Base-by-base conservation (phyloP, 2,329 filamentous ascomycete species). In the Paecilomyces variotii region DNA sequence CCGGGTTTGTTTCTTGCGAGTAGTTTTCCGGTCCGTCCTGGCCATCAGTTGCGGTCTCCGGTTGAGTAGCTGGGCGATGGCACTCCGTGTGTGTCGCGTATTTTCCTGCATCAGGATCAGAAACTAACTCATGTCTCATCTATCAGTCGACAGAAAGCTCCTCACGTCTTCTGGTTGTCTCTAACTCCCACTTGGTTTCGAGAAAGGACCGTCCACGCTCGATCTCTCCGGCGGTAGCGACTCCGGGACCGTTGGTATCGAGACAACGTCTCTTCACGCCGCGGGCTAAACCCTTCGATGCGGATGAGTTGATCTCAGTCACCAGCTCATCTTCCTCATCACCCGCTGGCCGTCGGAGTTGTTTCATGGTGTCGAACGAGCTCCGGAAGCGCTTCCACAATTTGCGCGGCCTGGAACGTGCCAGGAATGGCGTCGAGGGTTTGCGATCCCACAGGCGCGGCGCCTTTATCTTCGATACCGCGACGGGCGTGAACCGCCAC, bases 381-480 rank as follows among this genome's bases (percentile, higher is more conserved):
- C 68, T 65, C 28, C 68, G 68, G 59, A 78, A 71, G 54, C 77
- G 72, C 63, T 78, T 79, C 77, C 77, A 79, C 57, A 79, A 68
- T 58, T 77, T 79, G 54, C 74, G 74, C 45, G 75, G 68, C 49
- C 74, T 75, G 49, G 72, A 68, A 10, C 74, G 73, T 12, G 71
- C 63, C 39, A 70, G 61, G 54, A 75, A 73, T 2, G 76, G 71
- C 4, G 73, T 76, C 3, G 76, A 72, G 19, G 76, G 76, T 57
- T 74, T 74, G 59, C 77, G 76, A 57, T 79, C 76, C 77, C 77
- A 79, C 59, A 74, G 63, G 58, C 73, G 75, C 30, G 75, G 74
- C 35, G 67, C 60, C 32, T 67, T 65, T 53, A 65, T 69, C n/a
- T 66, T 59, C 32, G 66, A 65, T 54, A 74, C 30, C 30, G 30